A percentile compares a stretch with the other conserved stretches of the same genome.
phyloP scores from a whole-genome alignment of 2,329 filamentous ascomycete species.

The Alternaria infectoria region DNA sequence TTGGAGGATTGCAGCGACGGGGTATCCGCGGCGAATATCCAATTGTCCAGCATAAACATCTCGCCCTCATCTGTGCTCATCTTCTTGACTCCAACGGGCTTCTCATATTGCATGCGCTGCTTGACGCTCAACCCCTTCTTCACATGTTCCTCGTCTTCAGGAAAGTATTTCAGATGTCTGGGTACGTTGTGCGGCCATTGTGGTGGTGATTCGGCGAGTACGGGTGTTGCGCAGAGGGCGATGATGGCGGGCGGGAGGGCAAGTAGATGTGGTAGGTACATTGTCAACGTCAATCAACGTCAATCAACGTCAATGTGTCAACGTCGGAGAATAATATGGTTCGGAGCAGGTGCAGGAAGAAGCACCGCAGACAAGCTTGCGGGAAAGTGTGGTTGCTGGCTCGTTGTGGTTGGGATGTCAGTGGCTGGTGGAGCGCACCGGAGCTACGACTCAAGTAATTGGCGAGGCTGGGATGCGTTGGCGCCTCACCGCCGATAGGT shows the following conservation, averaged over 20 bases:
- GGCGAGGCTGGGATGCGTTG: slow-evolving; percentile 45
- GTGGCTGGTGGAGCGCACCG: slow-evolving; percentile 39
- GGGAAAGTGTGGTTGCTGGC: not conserved
- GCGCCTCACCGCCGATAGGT: slow-evolving; percentile 28
- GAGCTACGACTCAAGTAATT: slow-evolving; percentile 33
- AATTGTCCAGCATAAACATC: slow-evolving; percentile 76
- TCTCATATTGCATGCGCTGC: slow-evolving; percentile 48
- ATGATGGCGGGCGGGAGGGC: slow-evolving; percentile 41
- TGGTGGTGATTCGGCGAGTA: slow-evolving; percentile 28
- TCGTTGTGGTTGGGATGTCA: slow-evolving; percentile 9
- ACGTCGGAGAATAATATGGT: not conserved
- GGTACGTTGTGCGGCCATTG: slow-evolving; percentile 57
- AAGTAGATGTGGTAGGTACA: slow-evolving; percentile 36
- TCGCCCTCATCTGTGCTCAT: slow-evolving; percentile 73
- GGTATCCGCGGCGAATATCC: slow-evolving; percentile 51
- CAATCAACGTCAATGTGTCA: not conserved
- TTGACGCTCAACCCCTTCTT: slow-evolving; percentile 51
- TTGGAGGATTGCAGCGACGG: not conserved
- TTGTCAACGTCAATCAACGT: slow-evolving; percentile 6
- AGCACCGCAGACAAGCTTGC: slow-evolving; percentile 9
- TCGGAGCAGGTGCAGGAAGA: slow-evolving; percentile 15
- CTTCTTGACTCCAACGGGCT: slow-evolving; percentile 71
- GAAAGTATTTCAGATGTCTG: slow-evolving; percentile 54
- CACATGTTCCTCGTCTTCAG: slow-evolving; percentile 53
- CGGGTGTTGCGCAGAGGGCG: slow-evolving; percentile 32